A percentile compares a stretch with the other conserved stretches of the same genome.
Conservation (phyloP, 129 eudicot species). For the Chrysanthemum lavandulifolium region DNA sequence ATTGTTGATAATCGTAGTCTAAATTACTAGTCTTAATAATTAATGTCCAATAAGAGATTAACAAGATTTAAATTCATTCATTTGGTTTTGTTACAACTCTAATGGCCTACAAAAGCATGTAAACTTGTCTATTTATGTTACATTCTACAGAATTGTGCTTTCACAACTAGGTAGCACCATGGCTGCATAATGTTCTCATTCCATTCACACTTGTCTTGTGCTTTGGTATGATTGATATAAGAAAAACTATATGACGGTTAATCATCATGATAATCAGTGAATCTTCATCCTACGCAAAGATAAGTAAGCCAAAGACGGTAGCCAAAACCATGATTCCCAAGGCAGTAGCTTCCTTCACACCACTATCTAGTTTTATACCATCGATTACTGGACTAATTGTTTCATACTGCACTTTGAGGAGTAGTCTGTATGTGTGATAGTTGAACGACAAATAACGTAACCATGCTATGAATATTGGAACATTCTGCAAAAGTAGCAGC, state of each 20-base stretch:
- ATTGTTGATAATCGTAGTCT: no score
- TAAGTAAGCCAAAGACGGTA: slow-evolving; percentile 63
- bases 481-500: slow-evolving; percentile 49
- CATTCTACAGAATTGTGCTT: not conserved
- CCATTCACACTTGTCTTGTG: no score
- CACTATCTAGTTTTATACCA: slow-evolving; percentile 57
- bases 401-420: slow-evolving; percentile 80
- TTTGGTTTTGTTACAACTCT: not conserved
- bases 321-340: slow-evolving; percentile 73
- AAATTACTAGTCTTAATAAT: not conserved
- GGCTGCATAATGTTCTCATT: no score
- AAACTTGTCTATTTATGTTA: not conserved
- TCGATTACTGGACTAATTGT: slow-evolving; percentile 41
- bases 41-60: not conserved
- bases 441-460: slow-evolving; percentile 85
- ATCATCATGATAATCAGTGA: not conserved
- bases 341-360: slow-evolving; percentile 58
- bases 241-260: not conserved
- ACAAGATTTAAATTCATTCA: not conserved
- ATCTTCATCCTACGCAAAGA: not conserved
- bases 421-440: slow-evolving; percentile 90
- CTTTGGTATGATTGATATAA: not conserved
- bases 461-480: slow-evolving; percentile 88
- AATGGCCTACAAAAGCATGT: slow-evolving; percentile 4
- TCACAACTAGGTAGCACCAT: slow-evolving; percentile 8